Conservation (phyloP, 1,139 yeast species). For the Citeromyces hawaiiensis region DNA sequence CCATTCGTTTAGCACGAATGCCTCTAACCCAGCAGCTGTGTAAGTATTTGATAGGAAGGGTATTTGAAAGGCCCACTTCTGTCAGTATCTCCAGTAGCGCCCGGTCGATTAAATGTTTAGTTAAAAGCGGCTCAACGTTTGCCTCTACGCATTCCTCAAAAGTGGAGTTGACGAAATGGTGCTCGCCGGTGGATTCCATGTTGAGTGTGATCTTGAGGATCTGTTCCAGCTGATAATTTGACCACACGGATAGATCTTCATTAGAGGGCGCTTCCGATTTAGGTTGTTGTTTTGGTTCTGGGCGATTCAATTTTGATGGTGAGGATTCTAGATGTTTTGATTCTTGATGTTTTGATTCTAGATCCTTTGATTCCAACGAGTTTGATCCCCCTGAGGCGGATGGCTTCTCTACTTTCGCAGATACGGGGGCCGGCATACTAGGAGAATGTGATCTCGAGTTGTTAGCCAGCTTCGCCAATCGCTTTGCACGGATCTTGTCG, state of each 20-base stretch:
- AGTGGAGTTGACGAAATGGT: conserved; percentile 20
- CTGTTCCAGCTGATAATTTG: conserved; percentile 14
- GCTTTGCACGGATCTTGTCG: conserved; percentile 5
- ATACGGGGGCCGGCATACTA: background rate
- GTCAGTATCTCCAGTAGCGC: conserved; percentile 41
- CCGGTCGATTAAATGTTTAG: conserved; percentile 19
- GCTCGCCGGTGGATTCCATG: conserved; percentile 6
- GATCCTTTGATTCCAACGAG: too few species aligned
- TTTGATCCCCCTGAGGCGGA: background rate
- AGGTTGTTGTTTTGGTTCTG: background rate
- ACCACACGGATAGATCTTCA: conserved; percentile 10
- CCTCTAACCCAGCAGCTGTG: conserved; percentile 28
- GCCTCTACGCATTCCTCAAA: conserved; percentile 11
- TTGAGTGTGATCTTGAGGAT: conserved; percentile 23
- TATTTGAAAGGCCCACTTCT: conserved; percentile 29
- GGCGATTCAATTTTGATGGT: background rate
- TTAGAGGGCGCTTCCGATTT: background rate
- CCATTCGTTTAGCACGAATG: conserved; percentile 22
- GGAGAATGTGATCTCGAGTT: background rate
- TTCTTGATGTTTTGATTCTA: too few species aligned
- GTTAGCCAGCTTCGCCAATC: conserved; percentile 5
- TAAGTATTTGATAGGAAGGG: conserved; percentile 32
- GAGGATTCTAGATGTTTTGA: background rate
- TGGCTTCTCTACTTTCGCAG: background rate
- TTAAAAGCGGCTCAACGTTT: conserved; percentile 7